Evolutionary conservation across 441 rosid genomes (phyloP).

Genomic region (Theobroma grandiflorum): DNA sequence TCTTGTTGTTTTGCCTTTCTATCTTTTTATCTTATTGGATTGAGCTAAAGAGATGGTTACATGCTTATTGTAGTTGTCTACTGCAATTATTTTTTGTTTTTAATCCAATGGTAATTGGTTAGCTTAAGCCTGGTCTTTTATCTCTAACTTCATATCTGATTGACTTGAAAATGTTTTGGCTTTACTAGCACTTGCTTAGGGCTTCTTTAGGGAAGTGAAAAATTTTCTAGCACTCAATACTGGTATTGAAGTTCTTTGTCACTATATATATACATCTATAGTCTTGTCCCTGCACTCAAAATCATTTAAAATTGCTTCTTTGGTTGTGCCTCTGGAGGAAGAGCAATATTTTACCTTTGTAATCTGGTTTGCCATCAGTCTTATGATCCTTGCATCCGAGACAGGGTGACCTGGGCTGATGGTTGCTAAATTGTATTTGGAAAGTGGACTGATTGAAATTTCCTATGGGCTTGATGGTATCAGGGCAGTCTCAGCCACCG

Average conservation of each 20-base stretch:
- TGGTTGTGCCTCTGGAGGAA: background rate
- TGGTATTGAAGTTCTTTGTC: background rate
- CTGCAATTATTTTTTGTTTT: background rate
- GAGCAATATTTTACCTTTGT: conserved; percentile 7
- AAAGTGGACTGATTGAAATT: conserved; percentile 51
- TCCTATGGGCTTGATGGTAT: conserved; percentile 61
- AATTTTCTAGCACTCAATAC: background rate
- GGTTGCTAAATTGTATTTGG: conserved; percentile 35
- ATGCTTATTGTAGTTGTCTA: background rate
- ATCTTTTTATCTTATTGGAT: background rate
- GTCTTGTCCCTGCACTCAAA: background rate
- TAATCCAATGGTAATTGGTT: background rate
- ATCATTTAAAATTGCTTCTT: conserved; percentile 15
- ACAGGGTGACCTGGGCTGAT: conserved; percentile 30
- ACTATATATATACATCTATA: background rate
- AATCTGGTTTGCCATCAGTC: conserved; percentile 1
- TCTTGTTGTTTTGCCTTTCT: background rate
- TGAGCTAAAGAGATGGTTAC: background rate
- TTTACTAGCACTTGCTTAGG: conserved; percentile 7
- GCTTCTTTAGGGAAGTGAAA: background rate
- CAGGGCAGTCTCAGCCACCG: conserved; percentile 99
- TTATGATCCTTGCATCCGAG: conserved; percentile 9
- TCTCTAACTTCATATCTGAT: background rate
- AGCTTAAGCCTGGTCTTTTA: background rate
- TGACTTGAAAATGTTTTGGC: conserved; percentile 10